These are phyloP conservation scores for Barnettozyma populi DNA, from an alignment of 805 yeast genomes.

Conservation along the genomic window DNA sequence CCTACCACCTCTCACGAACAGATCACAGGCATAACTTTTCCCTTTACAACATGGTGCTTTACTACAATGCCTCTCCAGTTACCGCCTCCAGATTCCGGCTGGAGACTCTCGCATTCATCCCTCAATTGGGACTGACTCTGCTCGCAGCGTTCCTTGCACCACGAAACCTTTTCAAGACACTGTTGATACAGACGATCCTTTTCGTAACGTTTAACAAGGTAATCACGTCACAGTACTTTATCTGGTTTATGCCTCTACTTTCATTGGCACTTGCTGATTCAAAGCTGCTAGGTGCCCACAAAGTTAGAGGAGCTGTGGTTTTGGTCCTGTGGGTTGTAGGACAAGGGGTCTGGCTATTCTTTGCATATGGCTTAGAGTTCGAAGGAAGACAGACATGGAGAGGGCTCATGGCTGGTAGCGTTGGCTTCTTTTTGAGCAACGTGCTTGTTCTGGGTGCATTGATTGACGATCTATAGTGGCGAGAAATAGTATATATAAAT, in stretches of 20 bases:
- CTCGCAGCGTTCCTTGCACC: constrained; percentile 43
- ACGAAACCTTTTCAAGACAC: constrained; percentile 40
- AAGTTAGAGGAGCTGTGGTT: constrained; percentile 36
- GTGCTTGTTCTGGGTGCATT: constrained; percentile 54
- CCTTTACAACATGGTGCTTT: constrained; percentile 70
- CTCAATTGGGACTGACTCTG: constrained; percentile 63
- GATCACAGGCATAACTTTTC: constrained; percentile 97
- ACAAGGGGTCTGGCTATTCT: constrained; percentile 74
- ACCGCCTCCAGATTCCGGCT: constrained; percentile 7
- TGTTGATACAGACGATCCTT: constrained; percentile 74
- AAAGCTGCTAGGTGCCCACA: constrained; percentile 24
- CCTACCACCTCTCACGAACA: constrained; percentile 75
- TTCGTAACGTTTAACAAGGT: constrained; percentile 78
- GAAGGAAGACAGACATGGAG: constrained; percentile 61
- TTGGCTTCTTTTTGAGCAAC: constrained; percentile 56
- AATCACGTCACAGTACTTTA: constrained; percentile 90
- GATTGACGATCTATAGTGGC: constrained; percentile 37
- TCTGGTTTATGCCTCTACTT: constrained; percentile 85
- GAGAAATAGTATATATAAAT: background rate
- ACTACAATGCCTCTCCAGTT: constrained; percentile 44
- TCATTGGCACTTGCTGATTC: constrained; percentile 64
- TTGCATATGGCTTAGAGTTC: constrained; percentile 79
- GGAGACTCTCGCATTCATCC: constrained; percentile 27
- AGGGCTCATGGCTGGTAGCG: constrained; percentile 50
- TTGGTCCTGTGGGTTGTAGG: constrained; percentile 57